Conservation (phyloP, 192 early-diverging fungal species). For the Coemansia sp. region DNA sequence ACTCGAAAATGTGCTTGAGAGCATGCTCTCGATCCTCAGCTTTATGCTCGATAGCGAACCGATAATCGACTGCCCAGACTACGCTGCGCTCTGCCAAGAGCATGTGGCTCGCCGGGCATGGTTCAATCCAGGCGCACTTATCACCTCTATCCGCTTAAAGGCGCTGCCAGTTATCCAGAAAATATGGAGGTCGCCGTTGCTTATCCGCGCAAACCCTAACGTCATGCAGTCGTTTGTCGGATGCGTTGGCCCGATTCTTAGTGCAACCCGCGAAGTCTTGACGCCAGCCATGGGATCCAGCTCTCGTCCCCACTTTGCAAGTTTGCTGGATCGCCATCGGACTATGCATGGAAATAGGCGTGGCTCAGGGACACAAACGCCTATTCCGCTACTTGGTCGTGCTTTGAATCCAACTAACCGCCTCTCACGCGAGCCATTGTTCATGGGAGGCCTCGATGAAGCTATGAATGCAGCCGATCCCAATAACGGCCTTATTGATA, state of each 20-base stretch:
- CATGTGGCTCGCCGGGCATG: conserved; percentile 54
- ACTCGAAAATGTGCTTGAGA: conserved; percentile 42
- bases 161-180: conserved; percentile 61
- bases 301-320: conserved; percentile 29
- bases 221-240: conserved; percentile 62
- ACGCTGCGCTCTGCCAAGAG: conserved; percentile 24
- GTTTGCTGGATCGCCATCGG: conserved; percentile 26
- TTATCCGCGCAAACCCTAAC: conserved; percentile 56
- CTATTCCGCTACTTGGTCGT: conserved; percentile 32
- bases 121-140: conserved; percentile 72
- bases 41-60: conserved; percentile 69
- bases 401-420: conserved; percentile 14
- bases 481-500: background rate
- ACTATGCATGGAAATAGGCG: conserved; percentile 5
- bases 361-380: conserved; percentile 26
- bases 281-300: conserved; percentile 2
- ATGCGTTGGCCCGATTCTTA: conserved; percentile 67
- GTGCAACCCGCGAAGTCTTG: conserved; percentile 66
- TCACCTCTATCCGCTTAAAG: conserved; percentile 62
- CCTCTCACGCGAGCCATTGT: conserved; percentile 7
- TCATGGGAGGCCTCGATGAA: background rate
- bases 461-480: background rate
- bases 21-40: conserved; percentile 60
- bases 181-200: conserved; percentile 64
- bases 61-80: conserved; percentile 69